A percentile compares a stretch with the other conserved stretches of the same genome.
phyloP scores from a whole-genome alignment of 768 basidiomycete species.

The Tricholoma terreum region DNA sequence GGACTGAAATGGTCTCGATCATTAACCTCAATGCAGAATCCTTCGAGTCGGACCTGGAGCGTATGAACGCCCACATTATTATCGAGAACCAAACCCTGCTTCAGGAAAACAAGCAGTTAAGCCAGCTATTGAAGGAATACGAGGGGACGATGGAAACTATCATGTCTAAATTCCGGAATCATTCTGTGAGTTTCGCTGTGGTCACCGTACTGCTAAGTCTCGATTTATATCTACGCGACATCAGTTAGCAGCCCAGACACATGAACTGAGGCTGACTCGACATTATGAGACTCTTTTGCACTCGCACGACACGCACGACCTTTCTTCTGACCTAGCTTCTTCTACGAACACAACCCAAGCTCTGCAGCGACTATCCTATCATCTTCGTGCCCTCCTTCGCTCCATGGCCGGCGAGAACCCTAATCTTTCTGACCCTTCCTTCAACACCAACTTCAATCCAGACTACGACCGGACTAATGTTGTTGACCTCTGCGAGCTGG shows the following conservation, averaged over 20 bases:
- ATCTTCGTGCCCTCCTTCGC: conserved; percentile 69
- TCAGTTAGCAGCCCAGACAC: conserved; percentile 88
- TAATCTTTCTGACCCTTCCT: conserved; percentile 40
- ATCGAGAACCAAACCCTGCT: conserved; percentile 91
- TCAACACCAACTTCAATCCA: conserved; percentile 25
- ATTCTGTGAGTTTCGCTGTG: conserved; percentile 39
- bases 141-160: conserved; percentile 93
- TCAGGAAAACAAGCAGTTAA: conserved; percentile 95
- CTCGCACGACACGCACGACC: conserved; percentile 55
- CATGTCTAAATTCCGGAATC: conserved; percentile 93
- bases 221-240: neutral
- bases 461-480: conserved; percentile 33
- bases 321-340: conserved; percentile 53
- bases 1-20: conserved; percentile 27
- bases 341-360: conserved; percentile 61
- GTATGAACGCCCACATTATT: conserved; percentile 82
- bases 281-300: conserved; percentile 87
- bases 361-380: conserved; percentile 67
- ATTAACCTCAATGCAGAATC: conserved; percentile 59
- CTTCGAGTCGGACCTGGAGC: conserved; percentile 91
- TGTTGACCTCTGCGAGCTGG: conserved; percentile 39
- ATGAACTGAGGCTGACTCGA: conserved; percentile 80
- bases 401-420: conserved; percentile 63
- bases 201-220: neutral
- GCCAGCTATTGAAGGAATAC: conserved; percentile 87